Evolutionary conservation across 1,139 yeast genomes (phyloP).

Genomic region (Scheffersomyces titani): DNA sequence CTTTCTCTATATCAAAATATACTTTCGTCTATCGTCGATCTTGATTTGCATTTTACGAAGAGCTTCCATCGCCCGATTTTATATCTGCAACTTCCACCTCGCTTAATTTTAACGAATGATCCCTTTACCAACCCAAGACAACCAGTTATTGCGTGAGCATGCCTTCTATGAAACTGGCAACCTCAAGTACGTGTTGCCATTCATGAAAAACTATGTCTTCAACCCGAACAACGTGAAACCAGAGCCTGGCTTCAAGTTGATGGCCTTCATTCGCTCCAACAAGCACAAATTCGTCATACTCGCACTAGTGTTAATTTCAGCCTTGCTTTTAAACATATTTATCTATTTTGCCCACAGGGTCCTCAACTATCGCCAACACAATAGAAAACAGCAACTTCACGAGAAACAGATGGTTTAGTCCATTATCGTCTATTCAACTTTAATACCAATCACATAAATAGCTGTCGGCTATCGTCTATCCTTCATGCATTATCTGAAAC

Average conservation of each 20-base stretch:
- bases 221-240: slow-evolving; percentile 2
- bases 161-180: slow-evolving; percentile 29
- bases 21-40: neutral
- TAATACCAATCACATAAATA: neutral
- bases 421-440: neutral
- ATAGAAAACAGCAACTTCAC: neutral
- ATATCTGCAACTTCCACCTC: neutral
- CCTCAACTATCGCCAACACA: neutral
- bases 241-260: neutral
- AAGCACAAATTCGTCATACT: neutral
- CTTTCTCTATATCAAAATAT: neutral
- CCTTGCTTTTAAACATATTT: neutral
- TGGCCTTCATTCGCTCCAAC: neutral
- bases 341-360: neutral
- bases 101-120: slow-evolving; percentile 8
- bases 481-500: neutral
- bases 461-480: neutral
- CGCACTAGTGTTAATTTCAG: neutral
- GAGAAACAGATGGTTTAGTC: neutral
- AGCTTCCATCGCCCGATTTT: neutral
- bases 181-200: slow-evolving; percentile 17
- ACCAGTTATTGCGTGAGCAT: slow-evolving; percentile 27
- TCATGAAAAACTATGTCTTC: slow-evolving; percentile 17
- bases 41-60: neutral
- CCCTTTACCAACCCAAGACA: slow-evolving; percentile 23